Evolutionary conservation across 2,329 filamentous ascomycete genomes (phyloP).

Genomic region (Penicillium sumatraense): DNA sequence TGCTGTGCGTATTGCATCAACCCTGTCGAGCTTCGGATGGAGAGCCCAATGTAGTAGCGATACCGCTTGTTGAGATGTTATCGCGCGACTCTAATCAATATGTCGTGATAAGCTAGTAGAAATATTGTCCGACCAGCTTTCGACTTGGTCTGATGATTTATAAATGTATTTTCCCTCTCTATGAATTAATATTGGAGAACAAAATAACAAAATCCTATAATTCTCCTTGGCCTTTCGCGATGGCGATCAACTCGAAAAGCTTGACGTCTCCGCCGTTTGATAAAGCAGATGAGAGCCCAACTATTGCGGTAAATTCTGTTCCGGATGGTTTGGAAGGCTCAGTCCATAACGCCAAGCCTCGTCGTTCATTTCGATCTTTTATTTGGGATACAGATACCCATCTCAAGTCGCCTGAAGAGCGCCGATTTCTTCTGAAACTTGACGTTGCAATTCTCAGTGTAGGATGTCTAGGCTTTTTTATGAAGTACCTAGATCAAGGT

Average conservation of each 20-base stretch:
- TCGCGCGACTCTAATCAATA: neutral
- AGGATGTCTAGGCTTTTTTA: constrained; percentile 18
- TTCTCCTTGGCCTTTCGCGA: neutral
- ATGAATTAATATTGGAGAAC: neutral
- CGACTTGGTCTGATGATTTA: neutral
- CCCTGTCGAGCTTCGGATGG: neutral
- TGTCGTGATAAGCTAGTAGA: constrained; percentile 7
- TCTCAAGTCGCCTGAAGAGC: constrained; percentile 9
- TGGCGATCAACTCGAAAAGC: neutral
- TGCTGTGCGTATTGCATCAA: constrained; percentile 6
- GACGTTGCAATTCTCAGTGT: constrained; percentile 16
- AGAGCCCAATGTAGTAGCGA: neutral
- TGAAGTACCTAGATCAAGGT: constrained; percentile 20
- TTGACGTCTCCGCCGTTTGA: neutral
- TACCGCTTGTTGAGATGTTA: neutral
- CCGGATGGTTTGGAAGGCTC: neutral
- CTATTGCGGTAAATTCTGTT: neutral
- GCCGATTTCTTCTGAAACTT: constrained; percentile 15
- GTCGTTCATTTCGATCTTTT: constrained; percentile 10
- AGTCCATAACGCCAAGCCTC: neutral
- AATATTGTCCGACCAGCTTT: neutral
- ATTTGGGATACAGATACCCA: constrained; percentile 19
- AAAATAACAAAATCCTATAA: neutral
- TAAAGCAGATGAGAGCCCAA: neutral
- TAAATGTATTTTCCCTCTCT: neutral